Base-by-base conservation (phyloP, 108 stramenopile species). In the Fragilaria crotonensis region DNA sequence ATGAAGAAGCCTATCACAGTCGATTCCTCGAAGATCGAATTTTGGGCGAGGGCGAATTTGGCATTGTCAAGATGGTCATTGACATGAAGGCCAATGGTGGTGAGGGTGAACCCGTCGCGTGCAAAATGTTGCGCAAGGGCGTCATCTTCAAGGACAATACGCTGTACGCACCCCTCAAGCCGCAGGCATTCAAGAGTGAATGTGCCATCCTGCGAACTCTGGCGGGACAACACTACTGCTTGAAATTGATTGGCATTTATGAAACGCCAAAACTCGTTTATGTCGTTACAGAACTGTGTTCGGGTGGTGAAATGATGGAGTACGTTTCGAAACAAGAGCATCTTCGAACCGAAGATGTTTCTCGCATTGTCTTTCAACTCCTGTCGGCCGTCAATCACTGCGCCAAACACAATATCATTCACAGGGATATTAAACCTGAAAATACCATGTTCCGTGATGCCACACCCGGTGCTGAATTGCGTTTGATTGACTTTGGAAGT, bases 401-500 rank as follows among this genome's bases (percentile, higher is more conserved):
- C 60, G 80, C 75, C 0, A 70, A 70, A 32, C 77, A 86, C 52
- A 54, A 73, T 30, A 52, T 83, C 33, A 75, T 81, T 51, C 81
- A 83, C 48, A 69, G 81, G n/a, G 81, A 83, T 57, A 79, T 83
- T 52, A 87, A 78, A 41, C 72, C 1, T 30, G 72, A 67, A 47
- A 62, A 57, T 57, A 20, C 14, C 25, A 92, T 92, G 90, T 88
- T 92, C 50, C 36, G 59, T 22, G 63, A 57, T 30, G 53, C 63
- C 0, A 33, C 71, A 5, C 70, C 77, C 7, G 72, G 71, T 22
- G 69, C 77, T 36, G 80, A 79, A 11, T 56, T 92, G 18, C 70
- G 84, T 20, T 60, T 92, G 31, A 92, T 92, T 47, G 90, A 92
- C 65, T 92, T 81, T 67, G 90, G 90, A 36, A 80, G 80, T n/a